These are phyloP conservation scores for Suillus spraguei DNA, from an alignment of 768 basidiomycete species.

Conservation along the genomic window DNA sequence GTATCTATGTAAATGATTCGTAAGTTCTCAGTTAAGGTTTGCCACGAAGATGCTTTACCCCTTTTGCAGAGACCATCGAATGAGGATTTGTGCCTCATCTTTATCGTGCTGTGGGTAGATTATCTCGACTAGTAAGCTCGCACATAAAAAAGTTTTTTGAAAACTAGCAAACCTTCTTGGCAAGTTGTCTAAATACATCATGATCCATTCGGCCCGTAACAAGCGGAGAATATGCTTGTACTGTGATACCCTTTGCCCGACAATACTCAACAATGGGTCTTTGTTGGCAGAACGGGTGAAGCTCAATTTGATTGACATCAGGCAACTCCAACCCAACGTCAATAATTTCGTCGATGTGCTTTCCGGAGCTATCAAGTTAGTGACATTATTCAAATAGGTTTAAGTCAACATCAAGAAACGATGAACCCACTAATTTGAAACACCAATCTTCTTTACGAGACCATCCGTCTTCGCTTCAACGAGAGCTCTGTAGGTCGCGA, in stretches of 20 bases:
- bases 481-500: conserved; percentile 44
- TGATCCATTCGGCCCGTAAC: conserved; percentile 58
- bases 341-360: conserved; percentile 28
- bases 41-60: conserved; percentile 18
- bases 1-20: conserved; percentile 46
- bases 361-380: conserved; percentile 23
- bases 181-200: conserved; percentile 49
- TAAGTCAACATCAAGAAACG: neutral
- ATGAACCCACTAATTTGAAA: conserved; percentile 48
- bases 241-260: conserved; percentile 52
- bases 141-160: neutral
- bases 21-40: conserved; percentile 3
- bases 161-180: conserved; percentile 51
- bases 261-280: conserved; percentile 75
- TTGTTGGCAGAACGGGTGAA: conserved; percentile 84
- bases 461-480: conserved; percentile 37
- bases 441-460: conserved; percentile 42
- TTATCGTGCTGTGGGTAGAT: conserved; percentile 27
- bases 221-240: conserved; percentile 77
- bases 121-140: neutral
- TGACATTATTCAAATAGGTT: neutral
- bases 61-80: conserved; percentile 55
- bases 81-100: conserved; percentile 44
- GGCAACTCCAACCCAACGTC: conserved; percentile 29
- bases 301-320: conserved; percentile 40